phyloP scores from a whole-genome alignment of 345 rosid genomes.

The Heritiera fomes region DNA sequence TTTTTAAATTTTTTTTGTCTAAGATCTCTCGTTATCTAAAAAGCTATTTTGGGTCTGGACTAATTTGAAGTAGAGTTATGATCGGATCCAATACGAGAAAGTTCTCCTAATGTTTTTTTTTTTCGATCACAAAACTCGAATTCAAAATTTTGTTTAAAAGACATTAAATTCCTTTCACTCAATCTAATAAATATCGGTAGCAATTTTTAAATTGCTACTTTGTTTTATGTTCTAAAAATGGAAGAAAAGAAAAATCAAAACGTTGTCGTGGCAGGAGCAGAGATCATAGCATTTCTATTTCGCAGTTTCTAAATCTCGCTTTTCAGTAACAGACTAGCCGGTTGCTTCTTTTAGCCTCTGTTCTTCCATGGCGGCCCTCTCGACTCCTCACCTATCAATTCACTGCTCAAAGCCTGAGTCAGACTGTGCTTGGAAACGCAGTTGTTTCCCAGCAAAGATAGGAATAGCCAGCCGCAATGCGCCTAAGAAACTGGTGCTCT shows the following conservation, averaged over 20 bases:
- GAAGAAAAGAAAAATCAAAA: neutral
- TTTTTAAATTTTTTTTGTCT: too few relatives aligned
- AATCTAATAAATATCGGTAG: too few relatives aligned
- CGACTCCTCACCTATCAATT: conserved; percentile 20
- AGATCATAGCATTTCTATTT: neutral
- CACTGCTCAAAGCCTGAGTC: conserved; percentile 21
- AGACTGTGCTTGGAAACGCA: conserved; percentile 28
- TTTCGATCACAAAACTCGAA: too few relatives aligned
- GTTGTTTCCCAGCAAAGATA: conserved; percentile 28
- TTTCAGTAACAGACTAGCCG: neutral
- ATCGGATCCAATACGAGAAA: too few relatives aligned
- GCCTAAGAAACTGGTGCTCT: conserved; percentile 28
- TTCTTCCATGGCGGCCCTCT: conserved; percentile 45
- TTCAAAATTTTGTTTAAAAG: too few relatives aligned
- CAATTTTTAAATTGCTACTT: too few relatives aligned
- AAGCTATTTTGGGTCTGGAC: too few relatives aligned
- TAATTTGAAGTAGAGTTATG: too few relatives aligned
- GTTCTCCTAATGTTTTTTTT: too few relatives aligned
- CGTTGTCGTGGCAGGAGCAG: neutral
- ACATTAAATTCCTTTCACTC: too few relatives aligned
- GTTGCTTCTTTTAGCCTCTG: neutral
- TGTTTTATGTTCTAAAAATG: too few relatives aligned
- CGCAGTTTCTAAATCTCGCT: neutral
- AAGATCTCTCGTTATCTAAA: too few relatives aligned
- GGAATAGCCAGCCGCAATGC: conserved; percentile 8